Evolutionary conservation across 192 early-diverging fungal species (phyloP), one percentile per base, ranked within the genome.

Genomic region (Oehlia diaphana): DNA sequence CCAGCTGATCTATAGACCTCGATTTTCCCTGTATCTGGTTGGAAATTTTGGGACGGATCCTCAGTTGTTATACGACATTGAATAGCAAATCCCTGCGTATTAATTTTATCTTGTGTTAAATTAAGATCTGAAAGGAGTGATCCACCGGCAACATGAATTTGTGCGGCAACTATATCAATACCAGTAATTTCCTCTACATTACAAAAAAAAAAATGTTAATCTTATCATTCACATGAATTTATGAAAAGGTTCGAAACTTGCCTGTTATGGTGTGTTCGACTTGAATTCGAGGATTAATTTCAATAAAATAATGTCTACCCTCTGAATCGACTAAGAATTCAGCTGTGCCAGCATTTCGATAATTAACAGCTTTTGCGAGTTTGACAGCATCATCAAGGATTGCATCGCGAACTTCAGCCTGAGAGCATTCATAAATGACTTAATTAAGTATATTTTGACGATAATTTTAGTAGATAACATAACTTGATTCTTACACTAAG

Each of bases 61-160:
- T 99, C 97, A 61, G 97, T 98, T 8, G 96, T 98, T 42, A 99
- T 92, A 83, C 97, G 95, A 83, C 96, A 97, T 86, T 99, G 96
- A 80, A 99, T 97, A 42, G 97, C 96, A 81, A 91, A 93, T 21
- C 95, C 94, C 62, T 95, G 94, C 77, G 90, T 81, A 69, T 87
- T 80, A 79, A 98, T 96, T 66, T 88, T 88, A 28, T 96, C 91
- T 84, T 98, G 96, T 28, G 89, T 89, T 19, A 98, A 77, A 63
- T 92, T 92, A 26, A 98, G 89, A 42, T 95, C 90, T 9, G 90
- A 85, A 65, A 99, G 87, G 13, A 92, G 81, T 70, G 90, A 90
- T 69, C 97, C 97, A 1, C 94, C 93, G 31, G 97, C 97, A 77
- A 99, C 96, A 82, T 96, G 94, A 80, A 99, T 94, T 83, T 99